Conservation (phyloP, 2,329 filamentous ascomycete genomes). For the Hypoxylon sp. region DNA sequence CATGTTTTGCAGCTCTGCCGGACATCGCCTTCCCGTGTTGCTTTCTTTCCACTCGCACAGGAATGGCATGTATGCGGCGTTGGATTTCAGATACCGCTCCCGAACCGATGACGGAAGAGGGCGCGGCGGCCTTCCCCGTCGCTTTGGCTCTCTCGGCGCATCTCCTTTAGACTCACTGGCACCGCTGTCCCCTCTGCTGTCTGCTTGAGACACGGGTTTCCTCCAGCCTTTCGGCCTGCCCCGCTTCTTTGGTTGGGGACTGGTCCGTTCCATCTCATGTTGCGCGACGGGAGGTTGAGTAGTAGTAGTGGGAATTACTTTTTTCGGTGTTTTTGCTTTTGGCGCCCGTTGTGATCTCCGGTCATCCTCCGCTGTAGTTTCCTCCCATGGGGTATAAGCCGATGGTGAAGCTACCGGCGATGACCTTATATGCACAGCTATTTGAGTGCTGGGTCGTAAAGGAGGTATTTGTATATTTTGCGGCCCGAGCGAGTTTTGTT, state of each 20-base stretch:
- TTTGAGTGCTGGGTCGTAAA: conserved; percentile 15
- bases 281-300: no score
- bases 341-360: conserved; percentile 9
- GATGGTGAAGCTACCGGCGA: conserved; percentile 32
- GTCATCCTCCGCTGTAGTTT: background rate
- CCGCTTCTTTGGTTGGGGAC: conserved; percentile 45
- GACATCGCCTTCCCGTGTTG: conserved; percentile 52
- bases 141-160: conserved; percentile 45
- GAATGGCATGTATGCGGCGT: conserved; percentile 60
- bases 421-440: conserved; percentile 43
- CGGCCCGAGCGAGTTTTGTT: background rate
- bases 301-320: conserved; percentile 10
- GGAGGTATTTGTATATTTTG: conserved; percentile 10
- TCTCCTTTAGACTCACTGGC: conserved; percentile 36
- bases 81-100: conserved; percentile 53
- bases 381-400: conserved; percentile 24
- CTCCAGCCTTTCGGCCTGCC: conserved; percentile 61
- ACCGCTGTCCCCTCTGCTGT: conserved; percentile 19
- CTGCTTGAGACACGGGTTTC: conserved; percentile 46
- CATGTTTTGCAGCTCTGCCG: conserved; percentile 69
- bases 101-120: conserved; percentile 50
- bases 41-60: conserved; percentile 64
- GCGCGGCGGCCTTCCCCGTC: conserved; percentile 55
- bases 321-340: conserved; percentile 5
- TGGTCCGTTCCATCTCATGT: conserved; percentile 20